Conservation (phyloP, 225 moss, liverwort and hornwort genomes). For the Asterella californica region DNA sequence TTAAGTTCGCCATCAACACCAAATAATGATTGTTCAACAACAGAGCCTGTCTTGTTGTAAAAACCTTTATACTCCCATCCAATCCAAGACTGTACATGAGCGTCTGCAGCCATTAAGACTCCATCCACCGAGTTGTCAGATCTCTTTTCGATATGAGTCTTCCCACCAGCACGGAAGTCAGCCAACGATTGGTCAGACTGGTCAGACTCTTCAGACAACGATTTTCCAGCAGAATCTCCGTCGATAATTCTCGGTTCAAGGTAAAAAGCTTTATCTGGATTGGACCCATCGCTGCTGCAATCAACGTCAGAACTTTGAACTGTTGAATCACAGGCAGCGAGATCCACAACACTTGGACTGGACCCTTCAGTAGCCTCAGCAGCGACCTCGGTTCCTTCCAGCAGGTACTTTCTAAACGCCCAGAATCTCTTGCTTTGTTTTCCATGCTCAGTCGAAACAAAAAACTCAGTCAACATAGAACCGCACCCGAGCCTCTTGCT, state of each 20-base stretch:
- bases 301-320: background rate
- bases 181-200: background rate
- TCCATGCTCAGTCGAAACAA: conserved; percentile 44
- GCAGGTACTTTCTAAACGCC: conserved; percentile 7
- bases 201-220: background rate
- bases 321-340: background rate
- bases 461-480: conserved; percentile 87
- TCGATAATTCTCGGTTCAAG: no score
- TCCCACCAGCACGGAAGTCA: background rate
- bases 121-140: conserved; percentile 44
- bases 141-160: background rate
- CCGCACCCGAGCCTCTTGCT: conserved; percentile 77
- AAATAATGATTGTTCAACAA: conserved; percentile 63
- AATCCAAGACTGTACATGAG: conserved; percentile 76
- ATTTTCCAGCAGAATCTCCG: background rate
- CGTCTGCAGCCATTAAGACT: conserved; percentile 64
- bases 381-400: background rate
- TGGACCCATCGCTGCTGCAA: background rate
- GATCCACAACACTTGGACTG: background rate
- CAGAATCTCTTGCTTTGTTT: conserved; percentile 12
- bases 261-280: no score
- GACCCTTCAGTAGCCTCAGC: background rate
- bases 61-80: conserved; percentile 92
- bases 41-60: conserved; percentile 71
- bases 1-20: conserved; percentile 56